These are phyloP conservation scores for Stipa capillata DNA, from an alignment of 176 grass and related monocot species.

Conservation along the genomic window DNA sequence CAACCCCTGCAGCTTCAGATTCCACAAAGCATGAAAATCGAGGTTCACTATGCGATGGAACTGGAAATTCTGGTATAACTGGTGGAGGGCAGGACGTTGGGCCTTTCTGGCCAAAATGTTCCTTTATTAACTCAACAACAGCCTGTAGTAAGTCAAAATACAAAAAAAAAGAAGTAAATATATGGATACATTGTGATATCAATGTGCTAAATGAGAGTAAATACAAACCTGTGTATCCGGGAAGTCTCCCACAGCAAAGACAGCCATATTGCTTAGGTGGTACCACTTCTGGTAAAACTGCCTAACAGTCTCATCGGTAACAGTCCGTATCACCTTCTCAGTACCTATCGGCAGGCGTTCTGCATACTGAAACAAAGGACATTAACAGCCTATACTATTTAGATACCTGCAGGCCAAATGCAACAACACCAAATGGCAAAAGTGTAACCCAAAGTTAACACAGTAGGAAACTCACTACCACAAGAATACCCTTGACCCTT, in stretches of 20 bases:
- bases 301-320: constrained; percentile 67
- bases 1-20: constrained; percentile 97
- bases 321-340: constrained; percentile 91
- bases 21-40: constrained; percentile 98
- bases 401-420: background rate
- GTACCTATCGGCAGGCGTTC: constrained; percentile 87
- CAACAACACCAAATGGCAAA: background rate
- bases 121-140: constrained; percentile 94
- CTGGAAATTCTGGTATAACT: constrained; percentile 62
- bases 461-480: background rate
- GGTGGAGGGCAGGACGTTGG: constrained; percentile 40
- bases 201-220: constrained; percentile 14
- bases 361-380: constrained; percentile 66
- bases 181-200: constrained; percentile 2
- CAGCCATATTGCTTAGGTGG: constrained; percentile 91
- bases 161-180: constrained; percentile 5
- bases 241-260: constrained; percentile 95
- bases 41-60: constrained; percentile 88
- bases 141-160: constrained; percentile 34
- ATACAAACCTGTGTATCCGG: constrained; percentile 63
- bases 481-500: background rate
- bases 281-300: constrained; percentile 94
- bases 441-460: too few relatives aligned
- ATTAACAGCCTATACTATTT: constrained; percentile 21
- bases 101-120: constrained; percentile 81